Evolutionary conservation across 345 rosid species (phyloP).

Genomic region (Citrus maxima): DNA sequence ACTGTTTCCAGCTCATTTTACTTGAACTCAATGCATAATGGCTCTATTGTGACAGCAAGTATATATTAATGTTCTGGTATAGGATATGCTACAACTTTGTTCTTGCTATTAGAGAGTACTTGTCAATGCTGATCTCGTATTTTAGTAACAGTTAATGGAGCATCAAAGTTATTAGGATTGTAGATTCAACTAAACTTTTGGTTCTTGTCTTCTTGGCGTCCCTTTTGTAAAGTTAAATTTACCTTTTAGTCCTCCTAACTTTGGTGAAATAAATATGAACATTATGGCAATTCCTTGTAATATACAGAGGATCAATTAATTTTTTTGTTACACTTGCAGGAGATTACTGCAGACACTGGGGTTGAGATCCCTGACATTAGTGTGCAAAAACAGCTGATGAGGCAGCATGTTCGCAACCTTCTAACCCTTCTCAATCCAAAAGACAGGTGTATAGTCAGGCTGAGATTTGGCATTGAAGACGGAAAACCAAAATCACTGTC

Average conservation of each 20-base stretch:
- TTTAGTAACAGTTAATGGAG: neutral
- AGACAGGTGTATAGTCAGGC: constrained; percentile 72
- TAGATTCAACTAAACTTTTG: neutral
- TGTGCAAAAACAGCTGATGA: constrained; percentile 63
- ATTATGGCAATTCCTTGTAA: neutral
- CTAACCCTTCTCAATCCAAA: constrained; percentile 51
- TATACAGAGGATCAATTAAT: neutral
- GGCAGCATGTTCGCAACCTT: constrained; percentile 61
- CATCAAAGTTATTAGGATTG: neutral
- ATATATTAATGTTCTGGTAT: neutral
- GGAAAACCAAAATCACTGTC: constrained; percentile 58
- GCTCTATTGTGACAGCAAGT: neutral
- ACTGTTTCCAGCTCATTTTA: neutral
- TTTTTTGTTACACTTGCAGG: constrained; percentile 36
- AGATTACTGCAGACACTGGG: constrained; percentile 65
- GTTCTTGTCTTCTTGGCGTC: neutral
- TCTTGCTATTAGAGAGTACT: neutral
- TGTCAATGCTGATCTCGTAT: neutral
- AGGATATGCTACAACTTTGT: neutral
- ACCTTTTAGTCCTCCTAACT: neutral
- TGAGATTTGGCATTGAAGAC: constrained; percentile 73
- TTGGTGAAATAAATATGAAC: neutral
- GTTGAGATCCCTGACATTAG: constrained; percentile 58
- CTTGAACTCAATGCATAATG: neutral
- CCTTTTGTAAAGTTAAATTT: neutral